Conservation (phyloP, 2,329 filamentous ascomycete species). For the Pseudogymnoascus pannorum region DNA sequence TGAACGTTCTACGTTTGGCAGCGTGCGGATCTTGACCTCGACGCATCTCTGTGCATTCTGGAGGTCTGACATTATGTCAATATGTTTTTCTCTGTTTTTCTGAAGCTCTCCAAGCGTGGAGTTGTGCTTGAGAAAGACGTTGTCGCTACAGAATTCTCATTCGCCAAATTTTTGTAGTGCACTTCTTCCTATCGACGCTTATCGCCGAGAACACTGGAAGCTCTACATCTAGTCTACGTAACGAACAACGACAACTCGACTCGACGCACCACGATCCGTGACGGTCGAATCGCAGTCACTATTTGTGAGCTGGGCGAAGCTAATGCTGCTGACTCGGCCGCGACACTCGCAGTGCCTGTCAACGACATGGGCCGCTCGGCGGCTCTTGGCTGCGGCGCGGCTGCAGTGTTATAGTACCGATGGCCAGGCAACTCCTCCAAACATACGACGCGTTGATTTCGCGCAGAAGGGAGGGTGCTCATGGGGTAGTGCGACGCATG, state of each 20-base stretch:
- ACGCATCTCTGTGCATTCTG: slow-evolving; percentile 22
- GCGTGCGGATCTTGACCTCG: slow-evolving; percentile 28
- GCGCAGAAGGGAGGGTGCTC: background rate
- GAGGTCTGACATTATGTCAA: slow-evolving; percentile 17
- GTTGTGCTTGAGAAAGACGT: background rate
- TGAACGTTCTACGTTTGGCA: slow-evolving; percentile 22
- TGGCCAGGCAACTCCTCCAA: background rate
- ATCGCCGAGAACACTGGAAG: background rate
- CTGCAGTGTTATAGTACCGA: slow-evolving; percentile 2
- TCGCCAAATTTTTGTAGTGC: slow-evolving; percentile 4
- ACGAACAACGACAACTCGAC: background rate
- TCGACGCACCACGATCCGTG: background rate
- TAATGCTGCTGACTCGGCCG: slow-evolving; percentile 38
- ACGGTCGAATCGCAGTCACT: slow-evolving; percentile 20
- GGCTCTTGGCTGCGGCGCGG: slow-evolving; percentile 18
- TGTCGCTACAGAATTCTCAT: background rate
- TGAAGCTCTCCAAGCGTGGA: background rate
- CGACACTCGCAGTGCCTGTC: slow-evolving; percentile 36
- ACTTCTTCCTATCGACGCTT: slow-evolving; percentile 7
- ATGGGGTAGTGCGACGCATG: background rate
- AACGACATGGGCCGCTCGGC: slow-evolving; percentile 33
- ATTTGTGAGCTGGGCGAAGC: slow-evolving; percentile 20
- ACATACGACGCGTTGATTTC: background rate
- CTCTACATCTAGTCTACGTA: background rate
- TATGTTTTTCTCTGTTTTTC: background rate